Percentiles rank a stretch among this genome's conserved stretches.
These are phyloP conservation scores for Colletotrichum sp. DNA, from an alignment of 2,329 filamentous ascomycete genomes.

Conservation along the genomic window DNA sequence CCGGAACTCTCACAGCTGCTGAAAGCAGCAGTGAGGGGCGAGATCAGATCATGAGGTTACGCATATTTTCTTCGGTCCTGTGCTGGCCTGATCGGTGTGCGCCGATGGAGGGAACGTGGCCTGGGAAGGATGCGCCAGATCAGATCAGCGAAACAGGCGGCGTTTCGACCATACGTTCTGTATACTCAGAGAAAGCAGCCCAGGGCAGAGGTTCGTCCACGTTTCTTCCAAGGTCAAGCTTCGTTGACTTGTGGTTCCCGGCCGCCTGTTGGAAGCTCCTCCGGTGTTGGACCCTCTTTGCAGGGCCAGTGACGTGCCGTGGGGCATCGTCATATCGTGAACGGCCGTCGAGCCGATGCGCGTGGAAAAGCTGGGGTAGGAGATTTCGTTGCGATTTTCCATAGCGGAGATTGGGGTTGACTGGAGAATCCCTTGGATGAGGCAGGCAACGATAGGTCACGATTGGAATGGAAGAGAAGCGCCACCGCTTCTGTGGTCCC, in stretches of 20 bases:
- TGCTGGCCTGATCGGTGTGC: background rate
- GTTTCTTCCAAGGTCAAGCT: background rate
- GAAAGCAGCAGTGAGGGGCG: background rate
- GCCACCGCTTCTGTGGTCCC: constrained; percentile 5
- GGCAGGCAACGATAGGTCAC: background rate
- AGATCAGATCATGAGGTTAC: constrained; percentile 1
- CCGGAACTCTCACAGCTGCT: background rate
- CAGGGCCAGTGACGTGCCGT: background rate
- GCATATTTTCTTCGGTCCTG: background rate
- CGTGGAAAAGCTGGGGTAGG: background rate
- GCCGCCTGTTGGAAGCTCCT: background rate
- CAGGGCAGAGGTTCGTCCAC: background rate
- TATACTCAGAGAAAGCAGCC: background rate
- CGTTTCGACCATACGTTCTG: background rate
- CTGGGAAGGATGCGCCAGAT: background rate
- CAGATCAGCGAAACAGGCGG: background rate
- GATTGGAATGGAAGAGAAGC: background rate
- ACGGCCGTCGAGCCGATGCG: background rate
- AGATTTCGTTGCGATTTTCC: background rate
- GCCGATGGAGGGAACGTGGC: background rate
- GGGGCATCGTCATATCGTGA: background rate
- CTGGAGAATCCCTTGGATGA: background rate
- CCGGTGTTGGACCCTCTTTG: background rate
- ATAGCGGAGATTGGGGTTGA: background rate
- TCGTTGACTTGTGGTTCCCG: background rate